These are phyloP conservation scores for Nothophytophthora sp. DNA, from an alignment of 352 stramenopile genomes.

Conservation along the genomic window DNA sequence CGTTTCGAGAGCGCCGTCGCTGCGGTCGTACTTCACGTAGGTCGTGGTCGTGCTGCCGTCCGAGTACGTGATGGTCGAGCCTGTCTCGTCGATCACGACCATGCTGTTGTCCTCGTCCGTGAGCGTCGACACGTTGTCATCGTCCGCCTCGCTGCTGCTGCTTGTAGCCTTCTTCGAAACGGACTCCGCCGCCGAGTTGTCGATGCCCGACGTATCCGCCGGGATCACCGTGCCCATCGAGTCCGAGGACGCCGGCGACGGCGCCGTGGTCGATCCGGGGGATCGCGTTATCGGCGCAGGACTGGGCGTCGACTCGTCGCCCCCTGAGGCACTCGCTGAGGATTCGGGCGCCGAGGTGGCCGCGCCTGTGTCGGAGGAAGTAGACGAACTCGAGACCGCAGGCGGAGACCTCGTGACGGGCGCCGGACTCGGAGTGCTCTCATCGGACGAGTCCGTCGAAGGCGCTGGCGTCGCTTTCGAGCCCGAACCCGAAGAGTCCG, in stretches of 20 bases:
- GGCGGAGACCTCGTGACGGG: conserved; percentile 31
- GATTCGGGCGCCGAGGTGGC: conserved; percentile 16
- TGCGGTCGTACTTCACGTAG: conserved; percentile 40
- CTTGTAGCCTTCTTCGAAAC: conserved; percentile 23
- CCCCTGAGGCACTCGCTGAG: conserved; percentile 4
- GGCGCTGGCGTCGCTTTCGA: not conserved
- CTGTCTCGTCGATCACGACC: conserved; percentile 27
- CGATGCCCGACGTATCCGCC: conserved; percentile 26
- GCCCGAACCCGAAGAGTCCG: too few species aligned
- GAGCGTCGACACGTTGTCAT: conserved; percentile 6
- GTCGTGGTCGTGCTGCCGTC: conserved; percentile 37
- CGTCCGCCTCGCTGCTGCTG: conserved; percentile 16
- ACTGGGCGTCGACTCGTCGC: conserved; percentile 12
- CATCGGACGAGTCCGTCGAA: conserved; percentile 10
- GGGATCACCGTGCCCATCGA: conserved; percentile 34
- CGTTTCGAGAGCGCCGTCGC: conserved; percentile 9
- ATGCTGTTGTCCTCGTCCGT: conserved; percentile 24
- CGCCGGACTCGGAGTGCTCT: conserved; percentile 27
- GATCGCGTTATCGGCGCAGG: conserved; percentile 20
- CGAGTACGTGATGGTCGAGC: conserved; percentile 33
- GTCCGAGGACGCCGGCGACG: conserved; percentile 16
- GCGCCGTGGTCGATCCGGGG: conserved; percentile 16
- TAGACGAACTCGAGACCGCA: conserved; percentile 3
- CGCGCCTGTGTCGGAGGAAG: conserved; percentile 8
- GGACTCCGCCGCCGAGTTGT: conserved; percentile 25